Conservation (phyloP, 805 yeast genomes). For the Metschnikowia dekortorum region DNA sequence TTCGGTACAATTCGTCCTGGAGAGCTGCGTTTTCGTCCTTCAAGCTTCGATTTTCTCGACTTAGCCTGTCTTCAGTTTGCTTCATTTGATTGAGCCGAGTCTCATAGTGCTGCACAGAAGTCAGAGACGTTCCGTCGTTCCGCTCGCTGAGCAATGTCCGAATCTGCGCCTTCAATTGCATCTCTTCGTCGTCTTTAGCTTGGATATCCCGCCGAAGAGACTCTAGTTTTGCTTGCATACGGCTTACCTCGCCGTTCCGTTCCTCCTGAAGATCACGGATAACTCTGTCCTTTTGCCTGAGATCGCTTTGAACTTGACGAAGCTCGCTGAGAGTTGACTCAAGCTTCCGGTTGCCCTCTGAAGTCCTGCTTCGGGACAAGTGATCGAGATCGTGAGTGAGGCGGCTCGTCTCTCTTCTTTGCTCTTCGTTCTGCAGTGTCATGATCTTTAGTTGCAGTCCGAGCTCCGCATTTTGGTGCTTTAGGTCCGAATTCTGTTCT, state of each 20-base stretch:
- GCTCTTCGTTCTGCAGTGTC: conserved; percentile 2
- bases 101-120: conserved; percentile 18
- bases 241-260: conserved; percentile 8
- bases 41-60: conserved; percentile 19
- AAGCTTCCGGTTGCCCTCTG: conserved; percentile 6
- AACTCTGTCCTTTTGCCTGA: conserved; percentile 7
- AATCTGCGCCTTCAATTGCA: conserved; percentile 20
- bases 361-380: conserved; percentile 9
- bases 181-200: conserved; percentile 22
- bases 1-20: conserved; percentile 20
- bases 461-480: not conserved
- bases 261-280: conserved; percentile 6
- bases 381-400: conserved; percentile 6
- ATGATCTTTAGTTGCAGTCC: not conserved
- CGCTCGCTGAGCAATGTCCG: conserved; percentile 19
- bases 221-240: conserved; percentile 17
- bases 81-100: conserved; percentile 22
- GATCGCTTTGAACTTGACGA: conserved; percentile 6
- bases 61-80: conserved; percentile 17
- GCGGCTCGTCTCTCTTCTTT: not conserved
- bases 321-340: conserved; percentile 8
- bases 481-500: not conserved
- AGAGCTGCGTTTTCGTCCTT: conserved; percentile 26
- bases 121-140: conserved; percentile 11
- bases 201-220: conserved; percentile 18